Percentiles rank a stretch among this genome's conserved stretches.
phyloP scores from a whole-genome alignment of 106 monocot genomes.

The Cymbidium sinense region DNA sequence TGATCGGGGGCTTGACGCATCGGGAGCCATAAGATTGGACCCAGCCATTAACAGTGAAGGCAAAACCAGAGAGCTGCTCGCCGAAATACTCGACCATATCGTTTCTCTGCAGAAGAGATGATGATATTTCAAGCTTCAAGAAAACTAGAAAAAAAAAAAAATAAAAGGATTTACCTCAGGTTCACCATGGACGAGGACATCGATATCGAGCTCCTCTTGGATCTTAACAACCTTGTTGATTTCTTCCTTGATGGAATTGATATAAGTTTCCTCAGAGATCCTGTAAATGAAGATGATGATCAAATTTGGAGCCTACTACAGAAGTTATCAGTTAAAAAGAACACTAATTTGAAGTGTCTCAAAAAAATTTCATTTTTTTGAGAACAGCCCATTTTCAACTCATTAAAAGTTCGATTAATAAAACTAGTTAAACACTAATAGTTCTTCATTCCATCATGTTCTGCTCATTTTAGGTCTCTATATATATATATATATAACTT shows the following conservation, averaged over 20 bases:
- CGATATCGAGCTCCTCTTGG: conserved; percentile 20
- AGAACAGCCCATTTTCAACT: too few species aligned
- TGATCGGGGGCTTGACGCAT: conserved; percentile 29
- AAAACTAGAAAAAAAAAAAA: background rate
- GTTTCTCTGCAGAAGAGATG: conserved; percentile 12
- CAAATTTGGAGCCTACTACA: background rate
- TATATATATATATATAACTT: too few species aligned
- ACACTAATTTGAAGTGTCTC: too few species aligned
- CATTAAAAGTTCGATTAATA: too few species aligned
- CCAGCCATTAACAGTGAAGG: conserved; percentile 26
- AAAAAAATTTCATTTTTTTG: too few species aligned
- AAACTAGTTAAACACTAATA: too few species aligned
- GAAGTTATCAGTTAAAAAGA: background rate
- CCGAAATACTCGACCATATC: conserved; percentile 35
- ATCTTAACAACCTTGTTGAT: conserved; percentile 28
- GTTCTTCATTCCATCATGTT: too few species aligned
- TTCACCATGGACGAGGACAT: conserved; percentile 26
- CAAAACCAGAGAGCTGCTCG: conserved; percentile 22
- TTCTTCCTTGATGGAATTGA: conserved; percentile 23
- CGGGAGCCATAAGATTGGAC: conserved; percentile 30
- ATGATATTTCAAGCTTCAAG: background rate
- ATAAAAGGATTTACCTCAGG: conserved; percentile 15
- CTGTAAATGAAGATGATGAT: background rate
- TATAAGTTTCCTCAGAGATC: conserved; percentile 23
- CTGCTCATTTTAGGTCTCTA: too few species aligned